Conservation (phyloP, 202 grass and related monocot genomes). For the Digitaria exilis region DNA sequence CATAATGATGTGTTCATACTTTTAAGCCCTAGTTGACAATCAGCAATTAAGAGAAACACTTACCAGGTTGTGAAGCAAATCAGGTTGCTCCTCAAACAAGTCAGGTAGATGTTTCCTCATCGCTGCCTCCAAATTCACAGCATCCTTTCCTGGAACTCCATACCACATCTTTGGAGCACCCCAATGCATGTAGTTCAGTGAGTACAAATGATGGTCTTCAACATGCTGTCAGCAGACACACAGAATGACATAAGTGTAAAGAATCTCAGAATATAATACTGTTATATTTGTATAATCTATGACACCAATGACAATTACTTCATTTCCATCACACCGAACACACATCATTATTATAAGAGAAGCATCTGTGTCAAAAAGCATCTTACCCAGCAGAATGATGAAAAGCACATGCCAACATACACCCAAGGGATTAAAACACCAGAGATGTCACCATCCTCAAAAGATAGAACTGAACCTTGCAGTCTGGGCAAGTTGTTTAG, state of each 20-base stretch:
- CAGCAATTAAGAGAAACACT: constrained; percentile 44
- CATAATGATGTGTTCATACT: neutral
- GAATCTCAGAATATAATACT: constrained; percentile 1
- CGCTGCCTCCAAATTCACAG: constrained; percentile 72
- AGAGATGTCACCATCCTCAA: constrained; percentile 86
- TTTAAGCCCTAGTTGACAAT: neutral
- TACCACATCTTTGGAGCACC: constrained; percentile 98
- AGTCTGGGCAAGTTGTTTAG: constrained; percentile 90
- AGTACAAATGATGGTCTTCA: constrained; percentile 96
- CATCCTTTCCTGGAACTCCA: constrained; percentile 85
- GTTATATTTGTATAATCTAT: neutral
- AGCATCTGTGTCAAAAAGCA: neutral
- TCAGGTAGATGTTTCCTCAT: constrained; percentile 94
- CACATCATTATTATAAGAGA: neutral
- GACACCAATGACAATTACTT: neutral
- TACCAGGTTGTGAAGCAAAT: constrained; percentile 97
- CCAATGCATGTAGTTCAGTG: constrained; percentile 92
- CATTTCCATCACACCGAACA: no score
- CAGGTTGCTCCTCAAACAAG: constrained; percentile 95
- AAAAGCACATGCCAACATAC: constrained; percentile 97
- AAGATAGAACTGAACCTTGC: constrained; percentile 85
- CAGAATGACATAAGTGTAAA: neutral
- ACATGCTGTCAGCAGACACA: constrained; percentile 69
- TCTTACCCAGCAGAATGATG: constrained; percentile 99
- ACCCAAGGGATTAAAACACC: constrained; percentile 94